phyloP scores from a whole-genome alignment of 192 early-diverging fungal genomes.

The Obelidium mucronatum region DNA sequence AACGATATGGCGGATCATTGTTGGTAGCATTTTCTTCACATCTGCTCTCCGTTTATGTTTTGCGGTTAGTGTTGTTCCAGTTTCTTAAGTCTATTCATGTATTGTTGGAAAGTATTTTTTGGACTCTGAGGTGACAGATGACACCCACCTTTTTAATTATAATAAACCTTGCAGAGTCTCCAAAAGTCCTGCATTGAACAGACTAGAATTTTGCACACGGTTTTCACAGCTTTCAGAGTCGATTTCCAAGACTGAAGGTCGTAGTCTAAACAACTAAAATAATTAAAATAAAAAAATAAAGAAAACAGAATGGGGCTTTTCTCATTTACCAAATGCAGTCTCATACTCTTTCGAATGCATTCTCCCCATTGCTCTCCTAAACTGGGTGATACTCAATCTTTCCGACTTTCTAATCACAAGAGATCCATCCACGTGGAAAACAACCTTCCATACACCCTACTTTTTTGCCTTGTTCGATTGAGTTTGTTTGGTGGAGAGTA shows the following conservation, averaged over 20 bases:
- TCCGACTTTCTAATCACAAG: conserved; percentile 14
- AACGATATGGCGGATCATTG: conserved; percentile 69
- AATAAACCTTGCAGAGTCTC: conserved; percentile 85
- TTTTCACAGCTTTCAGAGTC: conserved; percentile 71
- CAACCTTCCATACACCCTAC: conserved; percentile 7
- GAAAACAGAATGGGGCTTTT: background rate
- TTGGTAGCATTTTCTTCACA: conserved; percentile 66
- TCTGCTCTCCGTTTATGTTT: conserved; percentile 52
- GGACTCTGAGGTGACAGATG: no score
- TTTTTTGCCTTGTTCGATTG: background rate
- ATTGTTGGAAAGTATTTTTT: no score
- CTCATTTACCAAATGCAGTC: conserved; percentile 43
- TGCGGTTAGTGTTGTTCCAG: background rate
- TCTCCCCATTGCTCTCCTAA: conserved; percentile 46
- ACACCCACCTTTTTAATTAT: conserved; percentile 64
- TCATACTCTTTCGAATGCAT: conserved; percentile 54
- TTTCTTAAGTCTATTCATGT: background rate
- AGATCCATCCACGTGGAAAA: conserved; percentile 8
- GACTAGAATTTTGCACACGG: conserved; percentile 76
- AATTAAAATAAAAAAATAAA: background rate
- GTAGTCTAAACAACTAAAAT: conserved; percentile 68
- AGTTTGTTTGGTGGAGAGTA: background rate
- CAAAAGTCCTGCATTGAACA: conserved; percentile 90
- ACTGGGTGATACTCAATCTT: conserved; percentile 15
- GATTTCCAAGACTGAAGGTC: conserved; percentile 79